Evolutionary conservation across 164 flowering plant genomes (phyloP), one percentile per base, ranked within the genome.

Genomic region (Pachysandra terminalis): DNA sequence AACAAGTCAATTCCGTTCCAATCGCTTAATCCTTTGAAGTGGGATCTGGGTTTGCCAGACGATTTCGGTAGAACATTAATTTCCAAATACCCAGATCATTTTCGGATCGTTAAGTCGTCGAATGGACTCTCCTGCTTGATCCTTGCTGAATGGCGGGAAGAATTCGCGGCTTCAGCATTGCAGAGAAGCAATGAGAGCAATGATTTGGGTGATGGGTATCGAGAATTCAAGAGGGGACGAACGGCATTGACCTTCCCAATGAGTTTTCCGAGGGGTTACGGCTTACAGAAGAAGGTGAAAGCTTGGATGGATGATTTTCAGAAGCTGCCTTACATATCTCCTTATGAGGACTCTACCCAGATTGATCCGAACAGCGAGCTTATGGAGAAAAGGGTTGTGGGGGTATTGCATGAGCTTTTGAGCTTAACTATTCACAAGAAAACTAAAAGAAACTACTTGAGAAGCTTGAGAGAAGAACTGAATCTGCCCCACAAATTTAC

Each of bases 231-330:
- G 78, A 86, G 78, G 59, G 92, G 93, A 10, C 66, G 79, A 61
- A 69, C 83, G 1, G 71, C 83, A 0, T 61, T 95, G 74, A 79
- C 82, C 12, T 95, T 92, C 72, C 93, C 94, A 0, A 81, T 92
- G 94, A 90, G 77, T 66, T 95, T 90, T 70, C 99, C 99, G 0
- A 80, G 86, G 70, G 93, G 98, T 15, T 95, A 92, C 71, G 98
- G 98, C 5, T 87, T 66, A 15, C 91, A 87, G 69, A 95, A 83
- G 77, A 90, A 90, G 84, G 98, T 95, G 56, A 84, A 63, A 70
- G 87, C 90, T 32, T 95, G 99, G 98, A 92, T 95, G 99, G 91
- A 87, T 32, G 97, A 90, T 74, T 95, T 92, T 80, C 93, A 95
- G 67, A 89, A 86, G 77, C 73, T 95, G 57, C 97, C 99, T 0